phyloP scores from a whole-genome alignment of 2,329 filamentous ascomycete genomes.

The Cladosporium sp. region DNA sequence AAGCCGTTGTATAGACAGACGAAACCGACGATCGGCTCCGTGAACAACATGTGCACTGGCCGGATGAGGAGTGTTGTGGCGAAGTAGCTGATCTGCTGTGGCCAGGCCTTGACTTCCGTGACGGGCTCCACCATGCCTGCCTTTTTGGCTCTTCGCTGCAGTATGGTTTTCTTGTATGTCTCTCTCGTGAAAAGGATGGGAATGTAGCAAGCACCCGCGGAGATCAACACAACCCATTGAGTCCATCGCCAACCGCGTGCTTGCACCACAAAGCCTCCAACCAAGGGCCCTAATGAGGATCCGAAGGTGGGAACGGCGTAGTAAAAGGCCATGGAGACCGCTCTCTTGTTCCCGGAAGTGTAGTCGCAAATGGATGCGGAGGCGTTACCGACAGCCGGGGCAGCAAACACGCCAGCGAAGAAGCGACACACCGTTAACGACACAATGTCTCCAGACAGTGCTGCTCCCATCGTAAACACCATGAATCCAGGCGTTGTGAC shows the following conservation, averaged over 20 bases:
- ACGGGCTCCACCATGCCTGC: constrained; percentile 25
- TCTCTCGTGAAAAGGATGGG: constrained; percentile 32
- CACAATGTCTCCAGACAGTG: constrained; percentile 29
- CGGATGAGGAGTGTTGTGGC: constrained; percentile 29
- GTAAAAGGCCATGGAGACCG: constrained; percentile 31
- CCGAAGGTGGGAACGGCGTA: constrained; percentile 28
- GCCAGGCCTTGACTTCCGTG: not conserved
- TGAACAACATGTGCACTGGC: constrained; percentile 40
- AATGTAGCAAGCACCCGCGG: constrained; percentile 33
- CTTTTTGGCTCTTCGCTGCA: constrained; percentile 33
- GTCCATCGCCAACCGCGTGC: constrained; percentile 39
- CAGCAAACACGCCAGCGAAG: constrained; percentile 50
- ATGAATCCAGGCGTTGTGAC: constrained; percentile 38
- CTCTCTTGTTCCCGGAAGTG: constrained; percentile 32
- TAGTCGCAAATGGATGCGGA: constrained; percentile 36
- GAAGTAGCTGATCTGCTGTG: constrained; percentile 24
- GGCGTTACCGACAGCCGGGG: constrained; percentile 35
- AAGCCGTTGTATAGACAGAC: constrained; percentile 46
- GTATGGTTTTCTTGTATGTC: constrained; percentile 37
- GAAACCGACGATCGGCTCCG: constrained; percentile 45
- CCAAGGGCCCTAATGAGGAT: constrained; percentile 38
- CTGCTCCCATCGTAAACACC: constrained; percentile 38
- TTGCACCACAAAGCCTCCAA: constrained; percentile 37
- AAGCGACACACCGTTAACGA: constrained; percentile 39
- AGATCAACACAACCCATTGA: constrained; percentile 36